A percentile compares a stretch with the other conserved stretches of the same genome.
phyloP scores from a whole-genome alignment of 768 basidiomycete genomes.

The Amanita muscaria region DNA sequence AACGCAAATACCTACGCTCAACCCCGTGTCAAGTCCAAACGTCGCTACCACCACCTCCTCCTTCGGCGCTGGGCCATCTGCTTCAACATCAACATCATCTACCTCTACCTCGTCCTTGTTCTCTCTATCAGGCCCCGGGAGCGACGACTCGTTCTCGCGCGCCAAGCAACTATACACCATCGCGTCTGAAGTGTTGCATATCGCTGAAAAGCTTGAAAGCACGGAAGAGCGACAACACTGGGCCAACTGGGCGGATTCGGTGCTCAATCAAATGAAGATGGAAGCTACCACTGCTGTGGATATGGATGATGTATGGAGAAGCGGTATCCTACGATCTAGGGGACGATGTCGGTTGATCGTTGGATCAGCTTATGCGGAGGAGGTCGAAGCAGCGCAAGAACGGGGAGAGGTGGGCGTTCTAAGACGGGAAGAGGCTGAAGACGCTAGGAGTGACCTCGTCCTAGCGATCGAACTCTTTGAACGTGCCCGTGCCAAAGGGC shows the following conservation, averaged over 20 bases:
- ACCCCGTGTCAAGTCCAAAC: too few relatives aligned
- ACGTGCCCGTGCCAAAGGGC: conserved; percentile 21
- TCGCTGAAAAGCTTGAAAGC: conserved; percentile 45
- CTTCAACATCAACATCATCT: too few relatives aligned
- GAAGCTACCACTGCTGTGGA: conserved; percentile 23
- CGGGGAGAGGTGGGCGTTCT: conserved; percentile 29
- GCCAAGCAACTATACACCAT: conserved; percentile 54
- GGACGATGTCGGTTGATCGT: conserved; percentile 49
- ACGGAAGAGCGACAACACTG: conserved; percentile 42
- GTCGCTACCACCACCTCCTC: too few relatives aligned
- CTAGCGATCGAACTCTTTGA: conserved; percentile 38
- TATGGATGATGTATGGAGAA: conserved; percentile 37
- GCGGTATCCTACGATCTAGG: conserved; percentile 34
- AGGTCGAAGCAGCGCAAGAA: conserved; percentile 46
- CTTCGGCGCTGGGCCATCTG: too few relatives aligned
- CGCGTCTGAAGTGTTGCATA: conserved; percentile 49
- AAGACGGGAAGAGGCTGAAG: conserved; percentile 40
- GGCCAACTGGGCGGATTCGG: conserved; percentile 53
- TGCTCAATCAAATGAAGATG: conserved; percentile 58
- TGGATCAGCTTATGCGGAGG: conserved; percentile 47
- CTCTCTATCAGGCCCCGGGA: too few relatives aligned
- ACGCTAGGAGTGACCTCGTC: conserved; percentile 42
- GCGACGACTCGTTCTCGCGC: conserved; percentile 32
- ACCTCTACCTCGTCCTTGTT: too few relatives aligned
- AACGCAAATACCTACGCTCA: too few relatives aligned